A percentile compares a stretch with the other conserved stretches of the same genome.
phyloP scores from a whole-genome alignment of 2,329 filamentous ascomycete species.

The Pyrenochaeta sp. region DNA sequence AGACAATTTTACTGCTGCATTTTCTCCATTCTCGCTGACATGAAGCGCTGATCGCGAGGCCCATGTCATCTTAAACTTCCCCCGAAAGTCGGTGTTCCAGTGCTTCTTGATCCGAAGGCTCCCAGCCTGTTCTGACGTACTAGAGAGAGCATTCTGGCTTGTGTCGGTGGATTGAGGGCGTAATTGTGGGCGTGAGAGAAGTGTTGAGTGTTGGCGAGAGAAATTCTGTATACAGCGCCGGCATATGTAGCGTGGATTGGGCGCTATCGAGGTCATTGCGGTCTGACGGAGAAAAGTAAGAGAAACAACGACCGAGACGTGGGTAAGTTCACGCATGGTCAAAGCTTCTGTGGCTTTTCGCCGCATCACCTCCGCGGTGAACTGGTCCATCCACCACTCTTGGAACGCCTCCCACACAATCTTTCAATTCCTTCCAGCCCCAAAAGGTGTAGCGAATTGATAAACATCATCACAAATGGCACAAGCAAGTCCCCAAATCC shows the following conservation, averaged over 20 bases:
- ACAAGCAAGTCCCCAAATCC: constrained; percentile 60
- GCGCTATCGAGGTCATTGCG: constrained; percentile 19
- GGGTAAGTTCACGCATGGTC: constrained; percentile 25
- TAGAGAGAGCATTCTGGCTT: background rate
- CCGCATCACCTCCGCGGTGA: constrained; percentile 34
- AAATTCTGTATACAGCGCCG: constrained; percentile 21
- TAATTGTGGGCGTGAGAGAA: constrained; percentile 2
- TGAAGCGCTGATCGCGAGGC: background rate
- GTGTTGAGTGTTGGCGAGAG: constrained; percentile 4
- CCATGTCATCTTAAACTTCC: background rate
- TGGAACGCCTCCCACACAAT: background rate
- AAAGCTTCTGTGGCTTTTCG: constrained; percentile 38
- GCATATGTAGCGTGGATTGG: constrained; percentile 28
- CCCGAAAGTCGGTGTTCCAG: constrained; percentile 8
- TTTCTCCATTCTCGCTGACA: background rate
- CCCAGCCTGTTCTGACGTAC: constrained; percentile 1
- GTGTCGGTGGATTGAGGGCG: constrained; percentile 9
- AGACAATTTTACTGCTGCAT: background rate
- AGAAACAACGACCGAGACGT: background rate
- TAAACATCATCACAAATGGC: constrained; percentile 44
- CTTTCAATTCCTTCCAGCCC: background rate
- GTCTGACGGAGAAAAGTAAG: background rate
- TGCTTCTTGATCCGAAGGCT: constrained; percentile 14
- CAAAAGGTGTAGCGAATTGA: no score
- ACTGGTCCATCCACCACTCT: constrained; percentile 4